These are phyloP conservation scores for Wickerhamomyces sp. DNA, from an alignment of 1,139 yeast species.

Conservation along the genomic window DNA sequence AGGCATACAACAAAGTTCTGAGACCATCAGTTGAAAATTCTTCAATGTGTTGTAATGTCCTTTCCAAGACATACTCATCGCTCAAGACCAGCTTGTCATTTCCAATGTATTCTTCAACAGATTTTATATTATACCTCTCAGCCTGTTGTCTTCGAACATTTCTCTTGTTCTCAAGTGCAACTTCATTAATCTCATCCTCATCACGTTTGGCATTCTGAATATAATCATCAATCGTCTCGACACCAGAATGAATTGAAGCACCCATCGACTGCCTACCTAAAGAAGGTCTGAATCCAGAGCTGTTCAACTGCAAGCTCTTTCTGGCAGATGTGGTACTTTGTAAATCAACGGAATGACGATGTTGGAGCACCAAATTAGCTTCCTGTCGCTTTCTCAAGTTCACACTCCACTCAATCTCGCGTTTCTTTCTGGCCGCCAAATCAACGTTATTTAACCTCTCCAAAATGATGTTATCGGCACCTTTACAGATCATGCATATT, in stretches of 20 bases:
- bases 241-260: conserved; percentile 16
- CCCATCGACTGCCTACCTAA: conserved; percentile 11
- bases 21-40: conserved; percentile 94
- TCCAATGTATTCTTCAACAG: conserved; percentile 38
- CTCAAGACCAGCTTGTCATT: conserved; percentile 61
- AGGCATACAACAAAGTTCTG: conserved; percentile 81
- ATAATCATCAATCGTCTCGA: conserved; percentile 52
- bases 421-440: conserved; percentile 57
- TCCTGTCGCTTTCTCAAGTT: conserved; percentile 68
- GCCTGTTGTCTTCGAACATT: conserved; percentile 62
- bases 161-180: conserved; percentile 53
- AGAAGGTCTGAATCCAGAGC: conserved; percentile 3
- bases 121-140: conserved; percentile 37
- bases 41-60: conserved; percentile 84
- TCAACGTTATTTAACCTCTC: conserved; percentile 60
- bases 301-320: conserved; percentile 23
- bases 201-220: conserved; percentile 41
- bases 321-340: conserved; percentile 7
- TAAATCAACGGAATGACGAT: conserved; percentile 30
- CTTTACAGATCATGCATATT: conserved; percentile 80
- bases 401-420: conserved; percentile 56
- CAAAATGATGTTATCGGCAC: conserved; percentile 90
- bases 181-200: conserved; percentile 53
- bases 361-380: conserved; percentile 69
- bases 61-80: conserved; percentile 75